A percentile compares a stretch with the other conserved stretches of the same genome.
Evolutionary conservation across 148 eudicot genomes (phyloP).

Genomic region (Nepenthes mirabilis): DNA sequence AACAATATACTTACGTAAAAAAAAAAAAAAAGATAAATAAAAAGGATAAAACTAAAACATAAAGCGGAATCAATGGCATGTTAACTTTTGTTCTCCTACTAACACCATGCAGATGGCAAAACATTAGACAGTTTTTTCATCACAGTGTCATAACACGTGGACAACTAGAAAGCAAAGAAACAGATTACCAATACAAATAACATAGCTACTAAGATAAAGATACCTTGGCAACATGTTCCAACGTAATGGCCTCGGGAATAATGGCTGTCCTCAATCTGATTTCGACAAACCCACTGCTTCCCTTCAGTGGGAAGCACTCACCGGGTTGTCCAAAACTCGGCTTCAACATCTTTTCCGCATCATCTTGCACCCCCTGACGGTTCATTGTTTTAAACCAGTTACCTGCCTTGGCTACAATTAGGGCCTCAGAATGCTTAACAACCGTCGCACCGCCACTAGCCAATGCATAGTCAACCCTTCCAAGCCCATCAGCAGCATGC

Average conservation of each 20-base stretch:
- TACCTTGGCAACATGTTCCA: conserved; percentile 94
- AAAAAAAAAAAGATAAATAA: too few relatives aligned
- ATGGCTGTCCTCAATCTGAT: conserved; percentile 64
- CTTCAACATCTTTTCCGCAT: conserved; percentile 53
- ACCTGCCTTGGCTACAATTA: conserved; percentile 12
- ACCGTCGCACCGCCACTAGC: conserved; percentile 54
- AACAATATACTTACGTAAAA: too few relatives aligned
- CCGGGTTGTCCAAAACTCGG: conserved; percentile 96
- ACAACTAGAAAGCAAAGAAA: too few relatives aligned
- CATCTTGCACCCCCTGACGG: conserved; percentile 19
- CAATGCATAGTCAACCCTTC: conserved; percentile 79
- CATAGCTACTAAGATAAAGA: too few relatives aligned
- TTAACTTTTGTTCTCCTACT: too few relatives aligned
- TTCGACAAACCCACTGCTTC: conserved; percentile 63
- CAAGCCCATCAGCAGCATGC: conserved; percentile 89
- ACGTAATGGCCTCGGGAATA: conserved; percentile 68
- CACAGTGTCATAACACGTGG: too few relatives aligned
- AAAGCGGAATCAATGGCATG: too few relatives aligned
- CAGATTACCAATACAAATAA: too few relatives aligned
- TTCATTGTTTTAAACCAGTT: conserved; percentile 16
- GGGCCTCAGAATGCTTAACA: conserved; percentile 51
- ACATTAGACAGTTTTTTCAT: too few relatives aligned
- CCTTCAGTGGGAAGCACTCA: conserved; percentile 70
- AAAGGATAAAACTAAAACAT: too few relatives aligned
- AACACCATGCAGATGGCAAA: too few relatives aligned